Evolutionary conservation across 306 rosid species (phyloP).

Genomic region (Pyrus bretschneideri): DNA sequence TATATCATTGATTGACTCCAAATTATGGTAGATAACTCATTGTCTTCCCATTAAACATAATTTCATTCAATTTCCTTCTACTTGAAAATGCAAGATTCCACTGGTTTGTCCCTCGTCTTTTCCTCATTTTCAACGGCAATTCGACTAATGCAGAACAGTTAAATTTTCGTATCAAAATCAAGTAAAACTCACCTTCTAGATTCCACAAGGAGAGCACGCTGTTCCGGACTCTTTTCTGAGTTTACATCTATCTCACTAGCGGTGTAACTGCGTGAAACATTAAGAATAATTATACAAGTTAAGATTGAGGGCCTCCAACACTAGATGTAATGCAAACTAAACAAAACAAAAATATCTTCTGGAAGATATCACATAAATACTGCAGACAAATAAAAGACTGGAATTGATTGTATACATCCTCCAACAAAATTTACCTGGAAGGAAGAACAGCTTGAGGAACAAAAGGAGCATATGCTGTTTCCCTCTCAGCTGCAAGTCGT

Average conservation of each 20-base stretch:
- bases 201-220: slow-evolving; percentile 73
- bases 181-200: slow-evolving; percentile 64
- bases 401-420: neutral
- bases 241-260: slow-evolving; percentile 42
- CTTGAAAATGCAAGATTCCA: neutral
- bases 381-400: neutral
- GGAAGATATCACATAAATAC: neutral
- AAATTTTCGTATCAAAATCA: neutral
- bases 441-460: slow-evolving; percentile 69
- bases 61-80: neutral
- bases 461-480: slow-evolving; percentile 82
- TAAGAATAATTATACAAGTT: neutral
- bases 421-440: slow-evolving; percentile 44
- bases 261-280: slow-evolving; percentile 53
- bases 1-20: neutral
- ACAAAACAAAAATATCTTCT: neutral
- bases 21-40: neutral
- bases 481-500: slow-evolving; percentile 95
- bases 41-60: neutral
- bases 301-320: neutral
- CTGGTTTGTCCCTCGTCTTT: neutral
- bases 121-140: neutral
- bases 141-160: neutral
- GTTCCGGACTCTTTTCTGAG: slow-evolving; percentile 60
- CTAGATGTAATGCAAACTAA: neutral